phyloP scores from a whole-genome alignment of 768 basidiomycete genomes.

The Xanthoconium stramineum region DNA sequence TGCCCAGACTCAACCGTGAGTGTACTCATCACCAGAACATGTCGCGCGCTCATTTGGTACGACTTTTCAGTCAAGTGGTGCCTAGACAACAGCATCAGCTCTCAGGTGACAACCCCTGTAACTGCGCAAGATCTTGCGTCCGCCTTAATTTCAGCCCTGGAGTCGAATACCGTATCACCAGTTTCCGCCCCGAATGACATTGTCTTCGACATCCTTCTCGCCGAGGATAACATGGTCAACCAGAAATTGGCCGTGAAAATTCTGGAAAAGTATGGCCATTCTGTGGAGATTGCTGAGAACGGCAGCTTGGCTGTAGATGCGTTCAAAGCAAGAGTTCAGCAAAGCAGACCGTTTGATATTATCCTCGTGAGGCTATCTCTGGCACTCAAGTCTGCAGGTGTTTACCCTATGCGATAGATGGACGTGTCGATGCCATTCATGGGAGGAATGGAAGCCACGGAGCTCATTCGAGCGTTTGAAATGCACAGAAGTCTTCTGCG shows the following conservation, averaged over 20 bases:
- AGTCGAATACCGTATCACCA: conserved; percentile 90
- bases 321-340: conserved; percentile 74
- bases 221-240: conserved; percentile 95
- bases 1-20: conserved; percentile 75
- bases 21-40: conserved; percentile 1
- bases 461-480: conserved; percentile 86
- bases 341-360: conserved; percentile 80
- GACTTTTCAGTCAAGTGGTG: conserved; percentile 82
- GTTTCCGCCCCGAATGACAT: conserved; percentile 83
- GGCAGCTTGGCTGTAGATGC: conserved; percentile 91
- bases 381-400: neutral
- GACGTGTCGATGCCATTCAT: conserved; percentile 98
- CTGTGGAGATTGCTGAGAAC: conserved; percentile 96
- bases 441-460: conserved; percentile 98
- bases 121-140: conserved; percentile 85
- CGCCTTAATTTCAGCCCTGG: conserved; percentile 90
- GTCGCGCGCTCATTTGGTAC: conserved; percentile 1
- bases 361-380: conserved; percentile 64
- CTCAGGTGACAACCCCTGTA: conserved; percentile 91
- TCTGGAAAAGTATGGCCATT: conserved; percentile 92
- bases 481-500: conserved; percentile 61
- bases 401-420: conserved; percentile 58
- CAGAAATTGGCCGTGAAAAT: conserved; percentile 97
- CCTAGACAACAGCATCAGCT: conserved; percentile 92
- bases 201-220: conserved; percentile 88